Base-by-base conservation (phyloP, 1,284 basidiomycete species). In the Irpex rosettiformis region DNA sequence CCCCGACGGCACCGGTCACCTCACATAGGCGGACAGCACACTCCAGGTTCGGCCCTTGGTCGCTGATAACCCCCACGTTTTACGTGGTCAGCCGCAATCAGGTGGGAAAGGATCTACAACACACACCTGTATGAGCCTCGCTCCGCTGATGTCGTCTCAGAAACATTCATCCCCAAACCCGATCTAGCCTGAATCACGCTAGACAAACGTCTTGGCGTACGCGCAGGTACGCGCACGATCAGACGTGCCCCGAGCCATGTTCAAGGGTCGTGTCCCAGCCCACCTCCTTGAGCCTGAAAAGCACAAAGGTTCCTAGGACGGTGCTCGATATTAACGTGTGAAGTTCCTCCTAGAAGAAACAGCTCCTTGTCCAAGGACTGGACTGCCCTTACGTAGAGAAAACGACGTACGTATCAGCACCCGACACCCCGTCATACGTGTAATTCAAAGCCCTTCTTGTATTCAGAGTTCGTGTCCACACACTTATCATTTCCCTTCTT, bases 71-170 rank as follows among this genome's bases (percentile, higher is more conserved):
- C 8, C 43, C n/a, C n/a, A n/a, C n/a, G n/a, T n/a, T n/a, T n/a
- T n/a, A n/a, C 43, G 43, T 18, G 43, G 33, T 37, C 33, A 37
- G 33, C 33, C 10, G 10, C 33, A n/a, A 37, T 37, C 21, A 45
- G 43, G 43, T 45, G 43, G 43, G 43, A 45, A 45, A 45, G 43
- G 43, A 45, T 45, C 43, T 45, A 45, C 43, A 45, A 18, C 33
- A 16, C 33, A 37, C 33, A 8, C n/a, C n/a, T n/a, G n/a, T 37
- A 16, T 37, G 33, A 16, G 11, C 16, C 33, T 11, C 33, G 33
- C 33, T 37, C 33, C 33, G 33, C n/a, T n/a, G n/a, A n/a, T 37
- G 33, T 11, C 16, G 33, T 37, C 33, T 37, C 33, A 37, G 33
- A 37, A 37, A 37, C 33, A 16, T 37, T 37, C 33, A 37, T 16